Conservation (phyloP, 2,329 filamentous ascomycete species). For the Curvularia verruculosa region DNA sequence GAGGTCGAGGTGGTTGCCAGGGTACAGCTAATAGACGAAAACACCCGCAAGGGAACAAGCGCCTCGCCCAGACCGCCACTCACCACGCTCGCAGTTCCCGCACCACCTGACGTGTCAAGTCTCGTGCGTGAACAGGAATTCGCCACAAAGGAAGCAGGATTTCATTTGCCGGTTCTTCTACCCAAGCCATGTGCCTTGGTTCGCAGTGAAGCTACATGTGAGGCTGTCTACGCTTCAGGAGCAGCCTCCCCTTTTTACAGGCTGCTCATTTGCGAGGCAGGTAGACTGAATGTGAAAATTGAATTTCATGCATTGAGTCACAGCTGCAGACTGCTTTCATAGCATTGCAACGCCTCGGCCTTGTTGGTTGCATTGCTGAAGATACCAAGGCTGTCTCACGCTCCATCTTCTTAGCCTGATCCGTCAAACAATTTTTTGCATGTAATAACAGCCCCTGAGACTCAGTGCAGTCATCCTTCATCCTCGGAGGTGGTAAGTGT, state of each 20-base stretch:
- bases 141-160: conserved; percentile 1
- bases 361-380: background rate
- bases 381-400: background rate
- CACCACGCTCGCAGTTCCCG: conserved; percentile 4
- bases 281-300: background rate
- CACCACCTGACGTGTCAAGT: conserved; percentile 5
- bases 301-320: conserved; percentile 1
- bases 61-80: conserved; percentile 22
- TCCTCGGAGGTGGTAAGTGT: background rate
- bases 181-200: background rate
- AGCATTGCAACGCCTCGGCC: background rate
- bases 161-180: background rate
- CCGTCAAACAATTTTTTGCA: background rate
- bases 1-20: conserved; percentile 34
- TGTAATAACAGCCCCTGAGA: background rate
- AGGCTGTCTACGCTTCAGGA: background rate
- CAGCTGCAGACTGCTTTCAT: background rate
- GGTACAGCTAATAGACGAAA: conserved; percentile 28
- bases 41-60: conserved; percentile 26
- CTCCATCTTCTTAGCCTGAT: background rate
- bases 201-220: background rate
- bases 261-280: background rate
- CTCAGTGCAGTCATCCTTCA: background rate
- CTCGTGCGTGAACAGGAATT: conserved; percentile 4
- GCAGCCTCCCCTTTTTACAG: background rate